These are phyloP conservation scores for Sporothrix inflata DNA, from an alignment of 2,329 filamentous ascomycete genomes.

Conservation along the genomic window DNA sequence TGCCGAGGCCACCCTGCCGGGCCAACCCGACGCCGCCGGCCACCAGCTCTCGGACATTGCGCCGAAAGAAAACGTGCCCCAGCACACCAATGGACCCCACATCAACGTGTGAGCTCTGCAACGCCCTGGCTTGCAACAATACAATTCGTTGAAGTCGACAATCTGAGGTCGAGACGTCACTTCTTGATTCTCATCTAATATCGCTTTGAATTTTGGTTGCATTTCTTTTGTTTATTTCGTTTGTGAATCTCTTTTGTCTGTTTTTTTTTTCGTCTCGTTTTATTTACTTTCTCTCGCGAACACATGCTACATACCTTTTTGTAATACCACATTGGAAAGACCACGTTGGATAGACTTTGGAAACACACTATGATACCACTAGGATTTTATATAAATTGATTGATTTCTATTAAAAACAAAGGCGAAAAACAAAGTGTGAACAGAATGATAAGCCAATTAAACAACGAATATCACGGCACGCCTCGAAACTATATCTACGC, in stretches of 20 bases:
- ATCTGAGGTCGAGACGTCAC: no score
- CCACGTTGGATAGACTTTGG: constrained; percentile 7
- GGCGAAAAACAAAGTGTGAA: background rate
- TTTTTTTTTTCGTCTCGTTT: background rate
- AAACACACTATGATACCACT: constrained; percentile 1
- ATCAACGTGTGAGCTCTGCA: background rate
- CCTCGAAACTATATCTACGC: background rate
- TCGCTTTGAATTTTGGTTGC: background rate
- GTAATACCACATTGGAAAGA: constrained; percentile 5
- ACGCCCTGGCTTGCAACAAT: background rate
- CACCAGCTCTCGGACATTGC: background rate
- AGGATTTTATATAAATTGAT: background rate
- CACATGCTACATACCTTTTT: background rate
- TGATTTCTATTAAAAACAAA: no score
- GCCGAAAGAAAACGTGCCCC: background rate
- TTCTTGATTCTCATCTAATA: background rate
- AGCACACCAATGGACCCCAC: background rate
- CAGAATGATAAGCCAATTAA: background rate
- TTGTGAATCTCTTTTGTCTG: background rate
- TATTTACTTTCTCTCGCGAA: background rate
- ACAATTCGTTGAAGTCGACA: background rate
- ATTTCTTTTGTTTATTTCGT: background rate
- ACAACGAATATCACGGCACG: background rate
- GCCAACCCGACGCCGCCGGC: background rate
- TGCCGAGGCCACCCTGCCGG: background rate